phyloP scores from a whole-genome alignment of 257 asterid species.

The Capsicum baccatum region DNA sequence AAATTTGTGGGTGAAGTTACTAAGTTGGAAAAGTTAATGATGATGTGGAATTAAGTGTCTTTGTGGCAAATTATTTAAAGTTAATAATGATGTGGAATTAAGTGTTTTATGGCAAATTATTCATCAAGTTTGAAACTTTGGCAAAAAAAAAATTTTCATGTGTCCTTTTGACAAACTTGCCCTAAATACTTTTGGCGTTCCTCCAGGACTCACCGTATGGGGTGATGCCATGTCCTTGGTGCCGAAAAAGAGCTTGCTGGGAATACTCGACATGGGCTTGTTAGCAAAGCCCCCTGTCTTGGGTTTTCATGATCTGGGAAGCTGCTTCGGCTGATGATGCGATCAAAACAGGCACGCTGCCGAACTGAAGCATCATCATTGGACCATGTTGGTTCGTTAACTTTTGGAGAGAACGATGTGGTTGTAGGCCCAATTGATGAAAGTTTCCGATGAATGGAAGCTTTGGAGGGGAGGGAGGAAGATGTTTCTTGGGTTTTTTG shows the following conservation, averaged over 20 bases:
- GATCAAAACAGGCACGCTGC: slow-evolving; percentile 17
- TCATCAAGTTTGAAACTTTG: no score
- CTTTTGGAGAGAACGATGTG: slow-evolving; percentile 52
- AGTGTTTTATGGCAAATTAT: no score
- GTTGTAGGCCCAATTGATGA: slow-evolving; percentile 47
- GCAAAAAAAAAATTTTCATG: no score
- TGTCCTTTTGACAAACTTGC: no score
- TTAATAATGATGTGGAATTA: no score
- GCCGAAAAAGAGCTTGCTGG: background rate
- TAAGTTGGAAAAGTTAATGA: no score
- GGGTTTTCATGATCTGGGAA: no score
- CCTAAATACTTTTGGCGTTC: slow-evolving; percentile 30
- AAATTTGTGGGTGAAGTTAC: no score
- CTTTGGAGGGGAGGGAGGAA: slow-evolving; percentile 27
- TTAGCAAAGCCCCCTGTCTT: no score
- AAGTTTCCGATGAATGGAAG: slow-evolving; percentile 66
- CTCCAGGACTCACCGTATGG: slow-evolving; percentile 51
- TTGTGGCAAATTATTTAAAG: no score
- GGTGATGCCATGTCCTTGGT: slow-evolving; percentile 21
- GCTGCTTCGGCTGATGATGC: no score
- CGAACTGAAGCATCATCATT: slow-evolving; percentile 58
- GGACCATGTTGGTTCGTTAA: slow-evolving; percentile 52
- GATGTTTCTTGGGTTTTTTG: background rate
- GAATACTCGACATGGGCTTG: background rate
- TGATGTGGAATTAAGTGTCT: no score